A percentile compares a stretch with the other conserved stretches of the same genome.
These are phyloP conservation scores for Catunica adiposa DNA, from an alignment of 2,329 filamentous ascomycete species.

Conservation along the genomic window DNA sequence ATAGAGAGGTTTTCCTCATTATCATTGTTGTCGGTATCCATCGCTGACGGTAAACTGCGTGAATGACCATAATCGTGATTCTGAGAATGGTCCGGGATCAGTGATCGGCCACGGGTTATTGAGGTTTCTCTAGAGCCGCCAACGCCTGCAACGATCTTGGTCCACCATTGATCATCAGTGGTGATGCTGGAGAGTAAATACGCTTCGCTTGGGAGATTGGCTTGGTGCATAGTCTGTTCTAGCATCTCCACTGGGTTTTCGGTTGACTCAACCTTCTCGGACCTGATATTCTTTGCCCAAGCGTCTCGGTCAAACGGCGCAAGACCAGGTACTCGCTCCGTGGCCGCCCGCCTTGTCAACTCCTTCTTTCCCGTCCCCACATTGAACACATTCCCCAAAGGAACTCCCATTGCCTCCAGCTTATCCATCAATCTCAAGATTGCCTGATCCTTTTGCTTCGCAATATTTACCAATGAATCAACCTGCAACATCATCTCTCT, in stretches of 20 bases:
- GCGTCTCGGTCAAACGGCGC: conserved; percentile 25
- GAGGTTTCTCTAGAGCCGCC: conserved; percentile 1
- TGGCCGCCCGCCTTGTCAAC: conserved; percentile 27
- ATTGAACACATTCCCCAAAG: conserved; percentile 38
- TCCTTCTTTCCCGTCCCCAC: conserved; percentile 30
- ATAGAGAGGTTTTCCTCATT: too few relatives aligned
- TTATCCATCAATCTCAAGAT: conserved; percentile 37
- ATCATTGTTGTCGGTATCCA: too few relatives aligned
- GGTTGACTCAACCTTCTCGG: not conserved
- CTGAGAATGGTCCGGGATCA: not conserved
- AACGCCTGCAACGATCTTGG: conserved; percentile 3
- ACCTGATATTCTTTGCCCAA: conserved; percentile 1
- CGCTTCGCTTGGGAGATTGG: not conserved
- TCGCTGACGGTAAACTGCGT: too few relatives aligned
- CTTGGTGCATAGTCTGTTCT: conserved; percentile 6
- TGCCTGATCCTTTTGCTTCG: conserved; percentile 36
- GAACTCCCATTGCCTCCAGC: conserved; percentile 33
- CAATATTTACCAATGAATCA: conserved; percentile 26
- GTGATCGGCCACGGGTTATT: not conserved
- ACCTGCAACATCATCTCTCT: conserved; percentile 26
- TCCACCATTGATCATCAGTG: conserved; percentile 9
- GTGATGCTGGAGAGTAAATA: not conserved
- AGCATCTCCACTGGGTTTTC: not conserved
- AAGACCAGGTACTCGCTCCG: conserved; percentile 34
- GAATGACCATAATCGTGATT: not conserved